Conservation (phyloP, 176 grass and related monocot species). For the Aechmea fasciata region DNA sequence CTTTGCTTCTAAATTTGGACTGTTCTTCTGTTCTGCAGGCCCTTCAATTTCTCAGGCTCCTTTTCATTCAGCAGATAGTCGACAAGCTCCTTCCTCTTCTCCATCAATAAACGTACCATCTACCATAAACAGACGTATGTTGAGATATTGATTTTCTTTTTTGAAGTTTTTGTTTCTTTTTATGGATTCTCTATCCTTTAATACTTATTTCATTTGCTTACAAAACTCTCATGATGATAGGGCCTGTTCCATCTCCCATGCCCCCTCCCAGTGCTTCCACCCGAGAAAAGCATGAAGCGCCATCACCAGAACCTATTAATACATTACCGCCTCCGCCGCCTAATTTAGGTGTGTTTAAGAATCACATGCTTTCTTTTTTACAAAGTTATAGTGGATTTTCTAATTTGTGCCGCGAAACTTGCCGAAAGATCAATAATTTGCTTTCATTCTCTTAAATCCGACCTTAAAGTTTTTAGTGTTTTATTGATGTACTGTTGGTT, state of each 20-base stretch:
- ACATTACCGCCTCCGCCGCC: slow-evolving; percentile 45
- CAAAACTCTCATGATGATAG: slow-evolving; percentile 35
- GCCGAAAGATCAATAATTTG: neutral
- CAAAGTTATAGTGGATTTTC: neutral
- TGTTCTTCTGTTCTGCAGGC: slow-evolving; percentile 1
- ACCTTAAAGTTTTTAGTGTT: neutral
- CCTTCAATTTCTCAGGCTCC: slow-evolving; percentile 28
- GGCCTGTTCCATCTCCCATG: slow-evolving; percentile 29
- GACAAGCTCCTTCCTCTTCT: slow-evolving; percentile 16
- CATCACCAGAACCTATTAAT: slow-evolving; percentile 35
- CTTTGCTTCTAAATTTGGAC: neutral
- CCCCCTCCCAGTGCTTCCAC: slow-evolving; percentile 24
- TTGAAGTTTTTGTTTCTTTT: slow-evolving; percentile 13
- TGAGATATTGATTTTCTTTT: slow-evolving; percentile 3
- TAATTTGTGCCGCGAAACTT: neutral
- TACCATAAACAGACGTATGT: slow-evolving; percentile 22
- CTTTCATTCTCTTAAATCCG: neutral
- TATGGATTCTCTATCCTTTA: slow-evolving; percentile 8
- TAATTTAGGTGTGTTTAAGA: slow-evolving; percentile 51
- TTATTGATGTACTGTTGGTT: neutral
- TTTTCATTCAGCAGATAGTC: slow-evolving; percentile 23
- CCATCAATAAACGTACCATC: slow-evolving; percentile 11
- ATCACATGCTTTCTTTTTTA: neutral
- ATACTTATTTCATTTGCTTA: slow-evolving; percentile 12
- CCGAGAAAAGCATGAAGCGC: slow-evolving; percentile 30